These are phyloP conservation scores for Prunus campanulata DNA, from an alignment of 306 rosid genomes.

Conservation along the genomic window DNA sequence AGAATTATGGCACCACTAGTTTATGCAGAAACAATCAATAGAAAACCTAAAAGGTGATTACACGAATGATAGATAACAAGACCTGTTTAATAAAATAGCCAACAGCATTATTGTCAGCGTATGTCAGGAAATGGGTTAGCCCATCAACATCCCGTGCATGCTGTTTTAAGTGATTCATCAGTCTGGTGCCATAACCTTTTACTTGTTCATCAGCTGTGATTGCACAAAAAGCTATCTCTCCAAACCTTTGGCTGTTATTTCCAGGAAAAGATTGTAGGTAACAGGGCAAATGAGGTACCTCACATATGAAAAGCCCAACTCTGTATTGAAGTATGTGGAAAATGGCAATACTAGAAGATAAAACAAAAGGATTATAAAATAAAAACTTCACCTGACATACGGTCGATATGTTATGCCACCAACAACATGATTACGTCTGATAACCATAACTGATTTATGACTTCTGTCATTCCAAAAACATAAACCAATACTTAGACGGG, in stretches of 20 bases:
- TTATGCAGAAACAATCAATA: conserved; percentile 8
- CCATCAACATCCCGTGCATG: conserved; percentile 91
- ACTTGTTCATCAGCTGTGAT: conserved; percentile 97
- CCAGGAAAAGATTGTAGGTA: conserved; percentile 19
- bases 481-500: background rate
- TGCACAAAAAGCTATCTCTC: conserved; percentile 97
- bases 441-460: conserved; percentile 95
- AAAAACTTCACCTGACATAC: conserved; percentile 57
- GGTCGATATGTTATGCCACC: conserved; percentile 99
- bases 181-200: conserved; percentile 92
- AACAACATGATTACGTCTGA: conserved; percentile 77
- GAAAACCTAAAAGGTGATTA: conserved; percentile 5
- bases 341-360: background rate
- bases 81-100: conserved; percentile 99
- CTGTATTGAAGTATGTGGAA: background rate
- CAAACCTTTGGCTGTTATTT: conserved; percentile 74
- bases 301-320: background rate
- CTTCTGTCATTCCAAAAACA: conserved; percentile 55
- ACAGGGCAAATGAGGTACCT: conserved; percentile 1
- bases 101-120: conserved; percentile 98
- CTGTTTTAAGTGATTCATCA: conserved; percentile 97
- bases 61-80: conserved; percentile 6
- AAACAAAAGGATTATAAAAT: conserved; percentile 1
- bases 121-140: conserved; percentile 93
- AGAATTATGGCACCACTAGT: conserved; percentile 3